Evolutionary conservation across 441 rosid genomes (phyloP).

Genomic region (Euphorbia corollata): DNA sequence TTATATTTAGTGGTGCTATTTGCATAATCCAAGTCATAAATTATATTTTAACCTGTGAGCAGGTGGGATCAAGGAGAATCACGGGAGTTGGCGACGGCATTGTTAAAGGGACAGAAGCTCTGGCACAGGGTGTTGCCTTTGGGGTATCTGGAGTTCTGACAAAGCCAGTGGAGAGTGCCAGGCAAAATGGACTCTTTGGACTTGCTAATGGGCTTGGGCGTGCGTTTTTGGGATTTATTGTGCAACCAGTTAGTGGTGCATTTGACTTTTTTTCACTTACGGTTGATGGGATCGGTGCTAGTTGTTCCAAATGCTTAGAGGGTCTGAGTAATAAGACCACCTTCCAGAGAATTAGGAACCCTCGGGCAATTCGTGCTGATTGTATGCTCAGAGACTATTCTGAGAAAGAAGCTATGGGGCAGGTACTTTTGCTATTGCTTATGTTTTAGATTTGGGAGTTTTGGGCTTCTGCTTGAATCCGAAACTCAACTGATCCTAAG

Average conservation of each 20-base stretch:
- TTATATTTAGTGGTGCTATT: slow-evolving; percentile 3
- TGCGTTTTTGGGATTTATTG: slow-evolving; percentile 76
- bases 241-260: slow-evolving; percentile 97
- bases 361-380: slow-evolving; percentile 79
- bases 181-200: slow-evolving; percentile 81
- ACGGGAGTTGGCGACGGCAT: slow-evolving; percentile 96
- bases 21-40: slow-evolving; percentile 12
- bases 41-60: slow-evolving; percentile 21
- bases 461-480: not conserved
- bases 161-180: slow-evolving; percentile 93
- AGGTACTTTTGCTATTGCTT: slow-evolving; percentile 42
- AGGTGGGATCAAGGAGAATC: slow-evolving; percentile 94
- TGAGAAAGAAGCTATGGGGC: slow-evolving; percentile 92
- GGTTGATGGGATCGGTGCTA: slow-evolving; percentile 93
- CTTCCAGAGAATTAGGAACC: slow-evolving; percentile 77
- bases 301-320: slow-evolving; percentile 89
- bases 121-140: slow-evolving; percentile 98
- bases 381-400: slow-evolving; percentile 73
- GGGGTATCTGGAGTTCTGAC: slow-evolving; percentile 96
- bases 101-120: slow-evolving; percentile 95
- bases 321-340: slow-evolving; percentile 57
- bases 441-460: not conserved
- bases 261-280: slow-evolving; percentile 92
- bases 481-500: not conserved
- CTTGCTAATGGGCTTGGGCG: slow-evolving; percentile 96